phyloP scores from a whole-genome alignment of 140 eudicot species.

The Artemisia princeps region DNA sequence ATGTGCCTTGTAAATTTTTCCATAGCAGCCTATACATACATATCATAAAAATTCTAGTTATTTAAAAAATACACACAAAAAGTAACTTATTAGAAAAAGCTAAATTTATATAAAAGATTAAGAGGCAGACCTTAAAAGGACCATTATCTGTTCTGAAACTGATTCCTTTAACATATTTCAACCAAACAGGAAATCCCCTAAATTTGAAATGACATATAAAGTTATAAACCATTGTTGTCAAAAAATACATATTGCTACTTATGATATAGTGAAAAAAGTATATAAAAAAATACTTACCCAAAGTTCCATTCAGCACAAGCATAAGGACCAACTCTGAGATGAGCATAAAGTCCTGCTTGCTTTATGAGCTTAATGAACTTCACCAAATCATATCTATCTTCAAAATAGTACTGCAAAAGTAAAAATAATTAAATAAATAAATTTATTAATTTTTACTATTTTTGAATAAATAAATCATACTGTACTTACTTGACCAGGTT shows the following conservation, averaged over 20 bases:
- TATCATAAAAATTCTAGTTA: conserved; percentile 1
- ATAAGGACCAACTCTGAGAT: conserved; percentile 92
- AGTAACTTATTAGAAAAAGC: too few relatives aligned
- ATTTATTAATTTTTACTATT: background rate
- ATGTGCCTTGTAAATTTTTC: conserved; percentile 74
- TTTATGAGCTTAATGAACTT: conserved; percentile 83
- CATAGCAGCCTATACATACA: conserved; percentile 57
- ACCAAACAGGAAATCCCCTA: conserved; percentile 98
- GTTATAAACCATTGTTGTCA: background rate
- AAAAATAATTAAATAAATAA: background rate
- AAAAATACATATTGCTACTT: background rate
- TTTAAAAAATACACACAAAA: background rate
- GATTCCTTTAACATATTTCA: conserved; percentile 85
- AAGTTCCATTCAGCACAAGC: conserved; percentile 99
- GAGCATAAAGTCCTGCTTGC: conserved; percentile 90
- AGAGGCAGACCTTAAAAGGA: conserved; percentile 42
- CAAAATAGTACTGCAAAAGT: conserved; percentile 71
- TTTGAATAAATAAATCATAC: background rate
- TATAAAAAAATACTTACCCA: conserved; percentile 45
- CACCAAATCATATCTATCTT: conserved; percentile 88
- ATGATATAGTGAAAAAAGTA: background rate
- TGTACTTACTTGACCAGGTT: conserved; percentile 53
- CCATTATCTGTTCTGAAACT: conserved; percentile 86
- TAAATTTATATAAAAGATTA: background rate
- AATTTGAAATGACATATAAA: conserved; percentile 21